Evolutionary conservation across 345 rosid species (phyloP).

Genomic region (Viola odorata): DNA sequence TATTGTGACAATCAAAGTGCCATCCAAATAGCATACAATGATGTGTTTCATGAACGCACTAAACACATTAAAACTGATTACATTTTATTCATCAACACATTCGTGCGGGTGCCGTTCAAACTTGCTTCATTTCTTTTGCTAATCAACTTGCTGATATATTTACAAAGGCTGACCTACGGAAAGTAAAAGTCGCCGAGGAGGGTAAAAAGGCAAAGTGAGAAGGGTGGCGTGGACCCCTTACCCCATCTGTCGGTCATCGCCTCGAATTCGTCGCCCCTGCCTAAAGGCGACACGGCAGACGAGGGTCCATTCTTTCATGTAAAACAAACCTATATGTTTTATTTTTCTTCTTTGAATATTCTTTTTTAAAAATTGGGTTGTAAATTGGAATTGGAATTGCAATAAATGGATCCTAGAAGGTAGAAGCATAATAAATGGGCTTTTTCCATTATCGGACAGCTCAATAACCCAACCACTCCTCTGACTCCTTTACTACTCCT

Average conservation of each 20-base stretch:
- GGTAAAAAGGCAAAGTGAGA: constrained; percentile 13
- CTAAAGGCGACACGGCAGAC: constrained; percentile 48
- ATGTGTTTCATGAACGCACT: too few species aligned
- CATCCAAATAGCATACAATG: too few species aligned
- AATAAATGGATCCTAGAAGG: constrained; percentile 18
- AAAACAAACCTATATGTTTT: constrained; percentile 6
- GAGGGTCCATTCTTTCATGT: constrained; percentile 33
- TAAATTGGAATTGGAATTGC: neutral
- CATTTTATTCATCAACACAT: too few species aligned
- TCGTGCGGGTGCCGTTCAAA: too few species aligned
- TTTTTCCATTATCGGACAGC: constrained; percentile 34
- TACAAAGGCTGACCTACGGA: constrained; percentile 32
- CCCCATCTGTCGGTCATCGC: constrained; percentile 47
- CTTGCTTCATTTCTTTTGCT: too few species aligned
- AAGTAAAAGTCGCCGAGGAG: constrained; percentile 12
- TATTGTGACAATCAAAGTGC: too few species aligned
- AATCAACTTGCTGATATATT: too few species aligned
- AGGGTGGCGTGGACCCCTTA: constrained; percentile 40
- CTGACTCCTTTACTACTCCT: constrained; percentile 67
- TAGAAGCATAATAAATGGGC: constrained; percentile 35
- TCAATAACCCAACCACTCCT: constrained; percentile 79
- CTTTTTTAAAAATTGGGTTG: too few species aligned
- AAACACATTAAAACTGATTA: too few species aligned
- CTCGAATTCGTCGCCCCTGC: constrained; percentile 42
- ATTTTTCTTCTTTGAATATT: too few species aligned